Conservation (phyloP, 805 yeast genomes). For the Suhomyces kilbournensis region DNA sequence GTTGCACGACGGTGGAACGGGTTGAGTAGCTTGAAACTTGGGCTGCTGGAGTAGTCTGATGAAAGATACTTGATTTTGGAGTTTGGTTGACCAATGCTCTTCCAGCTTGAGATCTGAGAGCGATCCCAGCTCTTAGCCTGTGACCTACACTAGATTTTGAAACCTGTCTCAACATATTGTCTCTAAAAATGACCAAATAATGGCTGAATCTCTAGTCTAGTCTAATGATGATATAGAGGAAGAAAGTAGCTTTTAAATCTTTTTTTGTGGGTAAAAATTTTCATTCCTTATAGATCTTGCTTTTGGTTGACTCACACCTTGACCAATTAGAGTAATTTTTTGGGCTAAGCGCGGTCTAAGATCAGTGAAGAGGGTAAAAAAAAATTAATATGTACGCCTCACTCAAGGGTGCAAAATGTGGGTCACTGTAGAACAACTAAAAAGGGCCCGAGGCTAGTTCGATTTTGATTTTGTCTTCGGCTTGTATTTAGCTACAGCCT, state of each 20-base stretch:
- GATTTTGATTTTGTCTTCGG: too few species aligned
- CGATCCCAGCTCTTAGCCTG: constrained; percentile 4
- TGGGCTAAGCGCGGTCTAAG: constrained; percentile 39
- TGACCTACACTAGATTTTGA: constrained; percentile 5
- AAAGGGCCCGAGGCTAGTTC: neutral
- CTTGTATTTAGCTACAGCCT: neutral
- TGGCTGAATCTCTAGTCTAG: neutral
- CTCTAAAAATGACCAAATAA: neutral
- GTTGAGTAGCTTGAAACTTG: constrained; percentile 47
- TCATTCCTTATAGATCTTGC: constrained; percentile 1
- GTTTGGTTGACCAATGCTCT: neutral
- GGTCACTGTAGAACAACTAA: neutral
- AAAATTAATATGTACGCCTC: neutral
- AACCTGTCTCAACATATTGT: constrained; percentile 20
- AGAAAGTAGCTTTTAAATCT: neutral
- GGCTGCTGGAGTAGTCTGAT: constrained; percentile 4
- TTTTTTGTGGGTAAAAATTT: constrained; percentile 6
- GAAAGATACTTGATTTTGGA: neutral
- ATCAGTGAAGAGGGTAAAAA: constrained; percentile 19
- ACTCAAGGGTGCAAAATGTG: constrained; percentile 1
- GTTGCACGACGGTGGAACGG: constrained; percentile 91
- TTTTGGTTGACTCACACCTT: constrained; percentile 12
- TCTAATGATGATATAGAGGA: neutral
- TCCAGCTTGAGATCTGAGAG: constrained; percentile 1
- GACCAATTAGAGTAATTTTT: constrained; percentile 31